These are phyloP conservation scores for Cordyceps javanica DNA, from an alignment of 2,329 filamentous ascomycete species.

Conservation along the genomic window DNA sequence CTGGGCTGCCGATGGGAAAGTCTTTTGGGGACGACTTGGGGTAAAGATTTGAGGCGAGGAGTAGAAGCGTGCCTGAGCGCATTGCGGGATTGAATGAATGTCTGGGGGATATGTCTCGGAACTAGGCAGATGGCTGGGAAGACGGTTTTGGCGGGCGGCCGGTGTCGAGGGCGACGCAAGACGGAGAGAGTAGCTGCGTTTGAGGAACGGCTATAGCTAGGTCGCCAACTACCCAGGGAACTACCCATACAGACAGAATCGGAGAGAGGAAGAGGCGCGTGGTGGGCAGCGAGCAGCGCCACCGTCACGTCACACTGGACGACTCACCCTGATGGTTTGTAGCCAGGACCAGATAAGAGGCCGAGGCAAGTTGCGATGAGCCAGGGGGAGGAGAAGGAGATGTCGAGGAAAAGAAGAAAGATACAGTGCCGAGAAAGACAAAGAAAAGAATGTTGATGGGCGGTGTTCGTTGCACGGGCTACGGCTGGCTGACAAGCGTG, in stretches of 20 bases:
- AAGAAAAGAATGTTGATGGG: neutral
- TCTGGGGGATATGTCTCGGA: neutral
- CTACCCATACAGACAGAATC: neutral
- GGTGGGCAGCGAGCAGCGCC: neutral
- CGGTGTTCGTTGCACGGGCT: neutral
- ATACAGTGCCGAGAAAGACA: too few relatives aligned
- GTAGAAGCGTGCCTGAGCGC: neutral
- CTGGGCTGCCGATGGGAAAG: too few relatives aligned
- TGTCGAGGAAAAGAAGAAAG: neutral
- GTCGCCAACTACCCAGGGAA: neutral
- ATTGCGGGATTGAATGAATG: neutral
- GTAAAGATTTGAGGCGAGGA: neutral
- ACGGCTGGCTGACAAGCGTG: slow-evolving; percentile 4
- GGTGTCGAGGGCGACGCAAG: neutral
- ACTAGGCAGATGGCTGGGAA: slow-evolving; percentile 3
- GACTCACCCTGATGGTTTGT: slow-evolving; percentile 9
- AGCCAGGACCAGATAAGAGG: neutral
- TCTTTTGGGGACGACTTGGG: neutral
- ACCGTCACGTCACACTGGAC: neutral
- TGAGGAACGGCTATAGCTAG: slow-evolving; percentile 4
- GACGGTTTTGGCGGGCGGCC: neutral
- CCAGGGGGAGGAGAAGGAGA: neutral
- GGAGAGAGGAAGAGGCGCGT: neutral
- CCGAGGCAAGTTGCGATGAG: neutral
- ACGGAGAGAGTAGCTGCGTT: neutral